Base-by-base conservation (phyloP, 768 basidiomycete genomes). In the Chalciporus sphaerocephalus region DNA sequence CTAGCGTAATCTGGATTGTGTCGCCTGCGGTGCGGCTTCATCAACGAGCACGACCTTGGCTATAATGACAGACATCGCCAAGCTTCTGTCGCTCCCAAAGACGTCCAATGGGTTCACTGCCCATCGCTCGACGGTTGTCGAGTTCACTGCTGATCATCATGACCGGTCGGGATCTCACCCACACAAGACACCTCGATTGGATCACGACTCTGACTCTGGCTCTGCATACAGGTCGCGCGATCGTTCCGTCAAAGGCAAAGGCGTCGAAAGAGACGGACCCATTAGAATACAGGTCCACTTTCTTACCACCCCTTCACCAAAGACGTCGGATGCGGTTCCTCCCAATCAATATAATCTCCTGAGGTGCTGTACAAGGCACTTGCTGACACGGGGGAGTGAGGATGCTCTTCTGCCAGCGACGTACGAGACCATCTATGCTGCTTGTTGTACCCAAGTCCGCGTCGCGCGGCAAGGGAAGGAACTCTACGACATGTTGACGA, bases 131-230 rank as follows among this genome's bases (percentile, higher is more conserved):
- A 66, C 73, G 6, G 58, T 69, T 34, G 43, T 66, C 38, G 69
- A 71, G 44, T 45, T n/a, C 21, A 42, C 60, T 7, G 1, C 53
- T 22, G 64, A 71, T 47, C 48, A 32, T 17, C 48, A 52, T 44
- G 70, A 73, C 47, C 74, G 73, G 66, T 74, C 71, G 59, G 76
- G 70, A 61, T 78, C 78, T 66, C 79, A 75, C 69, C 77, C 78
- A 52, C 76, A 74, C 66, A 88, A 89, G 72, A 78, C 78, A 47
- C 74, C 82, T 50, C 81, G 84, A 51, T 69, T 84, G 66, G 76
- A 75, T 51, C 68, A 69, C 56, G 81, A 85, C 72, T 79, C 76
- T 66, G 84, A 87, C 69, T 75, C 81, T 55, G 76, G 76, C 53
- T 79, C 81, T 62, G 78, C 81, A 55, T 80, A 74, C 65, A 79